Base-by-base conservation (phyloP, 495 filamentous ascomycete genomes). In the Trichocladium antarcticum region DNA sequence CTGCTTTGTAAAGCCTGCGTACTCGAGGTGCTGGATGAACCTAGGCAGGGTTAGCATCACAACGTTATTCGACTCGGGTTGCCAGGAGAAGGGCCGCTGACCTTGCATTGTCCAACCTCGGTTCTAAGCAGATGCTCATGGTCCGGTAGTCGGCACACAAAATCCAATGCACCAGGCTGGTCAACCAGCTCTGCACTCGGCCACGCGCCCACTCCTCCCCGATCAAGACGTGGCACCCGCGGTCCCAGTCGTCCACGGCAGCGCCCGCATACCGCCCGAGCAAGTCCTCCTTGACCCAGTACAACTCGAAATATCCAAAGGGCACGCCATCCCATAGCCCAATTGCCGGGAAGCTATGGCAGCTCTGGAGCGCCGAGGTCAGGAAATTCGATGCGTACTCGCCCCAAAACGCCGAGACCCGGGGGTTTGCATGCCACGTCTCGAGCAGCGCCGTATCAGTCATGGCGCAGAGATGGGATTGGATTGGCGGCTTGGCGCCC, bases 301-400 rank as follows among this genome's bases (percentile, higher is more conserved):
- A 98, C 34, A 98, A 77, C 70, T 98, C 93, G 59, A 98, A 95
- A 57, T 93, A 98, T 0, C 92, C 92, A 66, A 97, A 98, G 0
- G 92, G 92, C 49, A 89, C 84, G 3, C 87, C 89, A 45, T 94
- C 87, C 89, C 89, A 98, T 69, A 84, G 81, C 27, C 87, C 92
- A 54, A 98, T 90, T 1, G 82, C 85, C 0, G 92, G 93, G 68
- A 95, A 95, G 42, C 79, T 87, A 64, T 96, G 84, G 9, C 70
- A 72, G 24, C 70, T 76, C 10, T 72, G 74, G 35, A 97, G 64
- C 14, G 76, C 81, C 14, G 67, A 64, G 1, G 73, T 61, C 6
- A 98, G 72, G 54, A 95, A 89, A 7, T 59, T 57, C 0, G 85
- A 79, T 0, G 82, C 80, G 6, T 77, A 75, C 39, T 79, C 77